Evolutionary conservation across 495 filamentous ascomycete species (phyloP), one percentile per base, ranked within the genome.

Genomic region (Podospora tetraspora): DNA sequence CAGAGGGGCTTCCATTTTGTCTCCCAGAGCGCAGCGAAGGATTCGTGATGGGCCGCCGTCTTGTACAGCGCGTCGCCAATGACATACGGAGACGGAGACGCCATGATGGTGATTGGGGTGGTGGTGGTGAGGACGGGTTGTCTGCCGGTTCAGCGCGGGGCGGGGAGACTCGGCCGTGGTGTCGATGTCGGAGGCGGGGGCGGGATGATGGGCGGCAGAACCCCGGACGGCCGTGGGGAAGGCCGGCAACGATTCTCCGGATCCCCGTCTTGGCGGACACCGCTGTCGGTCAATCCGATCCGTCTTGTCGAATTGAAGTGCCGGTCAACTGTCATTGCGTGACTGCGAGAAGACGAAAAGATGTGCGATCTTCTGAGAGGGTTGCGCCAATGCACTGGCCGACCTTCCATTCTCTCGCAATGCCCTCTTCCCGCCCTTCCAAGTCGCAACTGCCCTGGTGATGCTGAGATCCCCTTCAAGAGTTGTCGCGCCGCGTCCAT

Each of bases 11-110:
- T 90, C 90, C 89, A 92, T 76, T 91, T 91, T 1, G 86, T 87
- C 77, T 91, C 87, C 90, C 90, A 92, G 23, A 92, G 78, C 64
- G 85, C 81, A 75, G 88, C 79, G 74, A 90, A 90, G 12, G 85
- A 88, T 22, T 86, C 83, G 72, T 92, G 88, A 74, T 92, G 90
- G 13, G 61, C 16, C 0, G 72, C 72, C 1, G 63, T 58, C 30
- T 67, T 61, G 65, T 59, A 37, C 23, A 74, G 57, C 4, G 72
- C 72, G n/a, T 71, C 67, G 19, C 64, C 62, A 23, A 74, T 74
- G 69, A 25, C 34, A 62, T 68, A 72, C 10, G 22, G 34, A n/a
- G 43, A 52, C 43, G 64, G 21, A 1, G 24, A 21, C 10, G 43
- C 29, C 66, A 65, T 68, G 21, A 11, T 37, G 21, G 10, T 10